Evolutionary conservation across 1,284 basidiomycete genomes (phyloP), one percentile per base, ranked within the genome.

Genomic region (Ganoderma boninense): DNA sequence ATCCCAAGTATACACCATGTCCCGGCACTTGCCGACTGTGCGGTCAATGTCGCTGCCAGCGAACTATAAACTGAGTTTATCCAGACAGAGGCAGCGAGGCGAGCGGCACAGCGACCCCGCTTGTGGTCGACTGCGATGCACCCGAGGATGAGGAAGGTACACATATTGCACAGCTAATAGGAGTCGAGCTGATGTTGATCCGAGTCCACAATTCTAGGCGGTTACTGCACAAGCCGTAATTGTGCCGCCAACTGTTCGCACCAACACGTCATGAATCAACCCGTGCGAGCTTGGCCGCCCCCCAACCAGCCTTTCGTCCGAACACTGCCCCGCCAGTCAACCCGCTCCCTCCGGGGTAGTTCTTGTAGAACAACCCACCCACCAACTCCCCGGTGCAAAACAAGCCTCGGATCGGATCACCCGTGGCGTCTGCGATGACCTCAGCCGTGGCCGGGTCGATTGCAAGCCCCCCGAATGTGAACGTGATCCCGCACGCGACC

Each of bases 271-370:
- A 62, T 42, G 40, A 23, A 14, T 2, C 26, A 0, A 7, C 11
- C 35, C n/a, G n/a, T 13, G 38, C n/a, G 26, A 62, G 60, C n/a
- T 29, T 42, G n/a, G 60, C 60, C 40, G 60, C 60, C 66, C 81
- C 81, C 44, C 75, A 72, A 7, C 90, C 90, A 32, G 90, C 90
- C 71, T 86, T 87, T 54, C 86, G 83, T 14, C 90, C 90, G 78
- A 92, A 92, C 2, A 92, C 90, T 0, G 90, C 89, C 0, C 89
- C 90, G 6, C 87, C 88, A 32, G 88, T 91, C 69, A 92, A 76
- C 23, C 91, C 91, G 75, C 89, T 91, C 16, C 90, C 91, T 23
- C 90, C 89, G 0, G 90, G 91, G 77, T 92, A 92, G 74, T 91
- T 92, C 26, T 80, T 78, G 71, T 87, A 88, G 76, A 88, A 92